phyloP scores from a whole-genome alignment of 2,329 filamentous ascomycete species.

The Aspergillus sp. region DNA sequence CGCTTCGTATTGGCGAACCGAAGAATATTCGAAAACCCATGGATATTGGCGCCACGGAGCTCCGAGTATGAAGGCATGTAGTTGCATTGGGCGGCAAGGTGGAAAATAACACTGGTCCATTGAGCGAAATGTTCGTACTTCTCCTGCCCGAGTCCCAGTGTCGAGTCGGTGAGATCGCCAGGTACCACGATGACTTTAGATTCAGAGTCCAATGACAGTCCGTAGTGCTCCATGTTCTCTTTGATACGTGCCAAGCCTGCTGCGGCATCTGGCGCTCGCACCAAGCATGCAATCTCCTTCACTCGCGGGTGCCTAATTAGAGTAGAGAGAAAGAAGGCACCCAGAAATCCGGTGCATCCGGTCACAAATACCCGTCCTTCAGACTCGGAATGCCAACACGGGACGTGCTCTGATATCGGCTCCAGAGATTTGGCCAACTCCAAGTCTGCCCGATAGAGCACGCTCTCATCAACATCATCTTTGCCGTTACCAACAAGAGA shows the following conservation, averaged over 20 bases:
- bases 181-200: slow-evolving; percentile 11
- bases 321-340: slow-evolving; percentile 14
- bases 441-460: slow-evolving; percentile 5
- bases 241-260: slow-evolving; percentile 12
- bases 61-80: slow-evolving; percentile 16
- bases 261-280: slow-evolving; percentile 10
- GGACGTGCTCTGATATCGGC: neutral
- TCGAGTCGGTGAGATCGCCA: slow-evolving; percentile 3
- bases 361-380: slow-evolving; percentile 20
- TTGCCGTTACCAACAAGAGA: too few relatives aligned
- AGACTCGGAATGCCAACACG: slow-evolving; percentile 8
- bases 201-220: neutral
- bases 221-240: slow-evolving; percentile 9
- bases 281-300: slow-evolving; percentile 18
- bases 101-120: slow-evolving; percentile 18
- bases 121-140: slow-evolving; percentile 7
- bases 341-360: slow-evolving; percentile 18
- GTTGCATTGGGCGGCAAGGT: slow-evolving; percentile 15
- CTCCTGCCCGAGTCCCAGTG: slow-evolving; percentile 6
- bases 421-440: slow-evolving; percentile 5
- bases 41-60: slow-evolving; percentile 14
- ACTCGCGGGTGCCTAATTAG: slow-evolving; percentile 11
- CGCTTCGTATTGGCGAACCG: slow-evolving; percentile 15
- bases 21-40: slow-evolving; percentile 9
- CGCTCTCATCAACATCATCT: neutral